Evolutionary conservation across 345 rosid species (phyloP).

Genomic region (Ceriops zippeliana): DNA sequence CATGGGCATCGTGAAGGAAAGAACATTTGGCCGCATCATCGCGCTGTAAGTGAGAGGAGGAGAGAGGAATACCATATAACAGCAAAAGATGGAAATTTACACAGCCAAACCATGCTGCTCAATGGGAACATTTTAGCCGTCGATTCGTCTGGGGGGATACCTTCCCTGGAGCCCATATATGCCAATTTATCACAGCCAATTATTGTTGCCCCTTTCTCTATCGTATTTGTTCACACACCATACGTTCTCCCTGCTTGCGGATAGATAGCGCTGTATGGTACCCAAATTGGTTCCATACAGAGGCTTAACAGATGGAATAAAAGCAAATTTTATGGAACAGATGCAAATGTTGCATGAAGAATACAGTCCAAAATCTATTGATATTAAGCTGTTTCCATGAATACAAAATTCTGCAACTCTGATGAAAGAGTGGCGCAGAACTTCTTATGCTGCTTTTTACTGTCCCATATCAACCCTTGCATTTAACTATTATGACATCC

Average conservation of each 20-base stretch:
- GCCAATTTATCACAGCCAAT: slow-evolving; percentile 48
- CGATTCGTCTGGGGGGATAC: slow-evolving; percentile 59
- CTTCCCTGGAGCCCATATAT: slow-evolving; percentile 48
- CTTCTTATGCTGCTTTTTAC: background rate
- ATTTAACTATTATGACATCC: too few species aligned
- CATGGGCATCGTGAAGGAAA: slow-evolving; percentile 19
- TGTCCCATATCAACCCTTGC: background rate
- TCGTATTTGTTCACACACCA: slow-evolving; percentile 66
- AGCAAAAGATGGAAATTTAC: slow-evolving; percentile 69
- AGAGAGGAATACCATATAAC: slow-evolving; percentile 90
- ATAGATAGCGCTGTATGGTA: slow-evolving; percentile 18
- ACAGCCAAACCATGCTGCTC: slow-evolving; percentile 75
- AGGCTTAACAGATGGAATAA: slow-evolving; percentile 13
- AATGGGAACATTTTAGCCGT: slow-evolving; percentile 65
- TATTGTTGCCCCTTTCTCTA: slow-evolving; percentile 56
- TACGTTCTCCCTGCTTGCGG: slow-evolving; percentile 50
- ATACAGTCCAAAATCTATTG: background rate
- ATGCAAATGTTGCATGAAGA: background rate
- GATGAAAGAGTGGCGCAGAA: background rate
- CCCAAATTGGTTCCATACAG: slow-evolving; percentile 14
- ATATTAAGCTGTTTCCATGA: background rate
- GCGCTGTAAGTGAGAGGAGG: slow-evolving; percentile 16
- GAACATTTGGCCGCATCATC: slow-evolving; percentile 17
- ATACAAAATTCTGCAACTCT: background rate
- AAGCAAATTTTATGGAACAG: background rate